Evolutionary conservation across 2,329 filamentous ascomycete species (phyloP).

Genomic region (Botrytis pseudocinerea): DNA sequence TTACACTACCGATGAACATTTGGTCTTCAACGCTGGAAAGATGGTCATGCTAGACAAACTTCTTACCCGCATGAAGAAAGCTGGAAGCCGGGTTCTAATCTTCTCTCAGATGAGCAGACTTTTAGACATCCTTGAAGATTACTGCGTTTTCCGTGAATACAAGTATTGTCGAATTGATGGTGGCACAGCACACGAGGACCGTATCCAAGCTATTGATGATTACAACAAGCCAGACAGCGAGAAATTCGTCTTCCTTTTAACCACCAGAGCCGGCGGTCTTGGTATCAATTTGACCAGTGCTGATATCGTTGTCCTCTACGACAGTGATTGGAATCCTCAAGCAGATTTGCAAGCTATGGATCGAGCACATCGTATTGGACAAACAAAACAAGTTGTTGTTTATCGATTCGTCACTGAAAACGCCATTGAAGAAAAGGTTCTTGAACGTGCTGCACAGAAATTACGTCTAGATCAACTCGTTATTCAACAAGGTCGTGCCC

Average conservation of each 20-base stretch:
- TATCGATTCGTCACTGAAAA: slow-evolving; percentile 98
- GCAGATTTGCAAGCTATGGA: slow-evolving; percentile 99
- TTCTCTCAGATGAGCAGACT: slow-evolving; percentile 99
- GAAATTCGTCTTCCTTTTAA: slow-evolving; percentile 94
- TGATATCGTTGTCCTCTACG: slow-evolving; percentile 94
- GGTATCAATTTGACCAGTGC: slow-evolving; percentile 96
- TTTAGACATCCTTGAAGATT: slow-evolving; percentile 95
- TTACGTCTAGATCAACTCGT: slow-evolving; percentile 94
- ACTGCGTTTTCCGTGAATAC: slow-evolving; percentile 92
- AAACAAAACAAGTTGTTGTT: slow-evolving; percentile 96
- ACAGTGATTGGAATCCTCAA: slow-evolving; percentile 99
- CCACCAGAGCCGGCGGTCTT: slow-evolving; percentile 90
- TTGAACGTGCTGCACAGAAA: slow-evolving; percentile 96
- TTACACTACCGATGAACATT: slow-evolving; percentile 96
- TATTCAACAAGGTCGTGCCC: slow-evolving; percentile 94
- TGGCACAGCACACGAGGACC: slow-evolving; percentile 93
- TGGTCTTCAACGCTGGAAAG: slow-evolving; percentile 91
- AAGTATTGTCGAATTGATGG: slow-evolving; percentile 98
- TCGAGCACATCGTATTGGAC: slow-evolving; percentile 94
- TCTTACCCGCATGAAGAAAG: slow-evolving; percentile 74
- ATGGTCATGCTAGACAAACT: slow-evolving; percentile 97
- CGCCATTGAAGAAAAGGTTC: slow-evolving; percentile 96
- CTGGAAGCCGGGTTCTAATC: slow-evolving; percentile 94
- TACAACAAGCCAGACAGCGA: slow-evolving; percentile 97
- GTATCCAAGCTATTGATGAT: slow-evolving; percentile 95